These are phyloP conservation scores for Globisporangium apiculatum DNA, from an alignment of 352 stramenopile species.

Conservation along the genomic window DNA sequence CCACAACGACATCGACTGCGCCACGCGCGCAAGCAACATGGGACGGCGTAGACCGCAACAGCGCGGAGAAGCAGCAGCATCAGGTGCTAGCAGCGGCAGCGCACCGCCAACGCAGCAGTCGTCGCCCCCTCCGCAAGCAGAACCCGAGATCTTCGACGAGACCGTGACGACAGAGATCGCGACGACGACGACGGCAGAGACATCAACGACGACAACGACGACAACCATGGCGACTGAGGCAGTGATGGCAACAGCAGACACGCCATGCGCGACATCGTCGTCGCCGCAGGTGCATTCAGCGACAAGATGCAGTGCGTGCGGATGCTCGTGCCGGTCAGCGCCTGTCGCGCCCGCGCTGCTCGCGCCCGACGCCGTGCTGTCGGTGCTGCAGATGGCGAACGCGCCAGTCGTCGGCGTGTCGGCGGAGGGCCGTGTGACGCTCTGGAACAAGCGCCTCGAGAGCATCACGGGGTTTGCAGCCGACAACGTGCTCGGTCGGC, in stretches of 20 bases:
- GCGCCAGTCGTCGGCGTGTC: slow-evolving; percentile 56
- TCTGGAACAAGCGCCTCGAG: slow-evolving; percentile 59
- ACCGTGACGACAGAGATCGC: too few species aligned
- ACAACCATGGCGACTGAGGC: too few species aligned
- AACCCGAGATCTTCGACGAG: too few species aligned
- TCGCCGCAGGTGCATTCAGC: neutral
- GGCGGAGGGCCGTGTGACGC: slow-evolving; percentile 35
- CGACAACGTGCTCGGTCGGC: slow-evolving; percentile 28
- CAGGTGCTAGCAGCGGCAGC: too few species aligned
- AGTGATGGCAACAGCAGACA: neutral
- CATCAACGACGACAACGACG: too few species aligned
- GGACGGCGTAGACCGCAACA: too few species aligned
- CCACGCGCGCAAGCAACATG: too few species aligned
- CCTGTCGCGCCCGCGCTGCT: neutral
- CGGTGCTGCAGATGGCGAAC: slow-evolving; percentile 57
- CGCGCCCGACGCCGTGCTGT: slow-evolving; percentile 14
- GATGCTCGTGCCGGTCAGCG: neutral
- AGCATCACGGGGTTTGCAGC: slow-evolving; percentile 49
- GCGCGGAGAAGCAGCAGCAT: too few species aligned
- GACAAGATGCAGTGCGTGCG: neutral
- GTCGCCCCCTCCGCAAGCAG: too few species aligned
- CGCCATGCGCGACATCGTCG: neutral
- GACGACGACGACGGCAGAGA: neutral
- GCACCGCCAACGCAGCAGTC: too few species aligned
- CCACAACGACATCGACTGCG: neutral